Evolutionary conservation across 768 basidiomycete genomes (phyloP).

Genomic region (Tulasnella sp.): DNA sequence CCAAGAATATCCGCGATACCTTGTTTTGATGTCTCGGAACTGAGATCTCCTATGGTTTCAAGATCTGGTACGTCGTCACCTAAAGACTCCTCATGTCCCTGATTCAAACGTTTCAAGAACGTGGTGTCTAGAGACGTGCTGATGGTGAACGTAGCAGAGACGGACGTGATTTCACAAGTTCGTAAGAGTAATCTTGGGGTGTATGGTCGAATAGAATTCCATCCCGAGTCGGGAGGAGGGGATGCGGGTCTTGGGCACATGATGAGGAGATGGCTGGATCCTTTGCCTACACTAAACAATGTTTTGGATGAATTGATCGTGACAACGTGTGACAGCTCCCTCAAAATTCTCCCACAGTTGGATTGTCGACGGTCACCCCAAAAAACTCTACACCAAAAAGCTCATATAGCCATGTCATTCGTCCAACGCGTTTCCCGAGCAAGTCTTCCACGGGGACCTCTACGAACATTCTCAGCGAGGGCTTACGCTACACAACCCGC

Average conservation of each 20-base stretch:
- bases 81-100: background rate
- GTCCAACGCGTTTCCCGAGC: no score
- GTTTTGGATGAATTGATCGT: no score
- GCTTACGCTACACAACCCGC: no score
- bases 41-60: conserved; percentile 25
- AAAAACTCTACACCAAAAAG: no score
- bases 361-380: no score
- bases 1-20: conserved; percentile 49
- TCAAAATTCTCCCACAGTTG: no score
- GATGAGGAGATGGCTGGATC: no score
- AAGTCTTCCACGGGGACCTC: no score
- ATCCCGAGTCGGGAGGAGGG: conserved; percentile 25
- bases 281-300: no score
- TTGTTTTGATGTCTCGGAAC: conserved; percentile 20
- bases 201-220: conserved; percentile 71
- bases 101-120: conserved; percentile 19
- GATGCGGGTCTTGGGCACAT: conserved; percentile 11
- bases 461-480: no score
- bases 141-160: conserved; percentile 69
- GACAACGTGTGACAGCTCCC: no score
- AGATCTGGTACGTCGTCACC: conserved; percentile 26
- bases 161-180: conserved; percentile 72
- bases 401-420: no score
- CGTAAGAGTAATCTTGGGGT: conserved; percentile 53
- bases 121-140: conserved; percentile 31